Evolutionary conservation across 208 protist genomes (phyloP).

Genomic region (Zelonia costaricensis): DNA sequence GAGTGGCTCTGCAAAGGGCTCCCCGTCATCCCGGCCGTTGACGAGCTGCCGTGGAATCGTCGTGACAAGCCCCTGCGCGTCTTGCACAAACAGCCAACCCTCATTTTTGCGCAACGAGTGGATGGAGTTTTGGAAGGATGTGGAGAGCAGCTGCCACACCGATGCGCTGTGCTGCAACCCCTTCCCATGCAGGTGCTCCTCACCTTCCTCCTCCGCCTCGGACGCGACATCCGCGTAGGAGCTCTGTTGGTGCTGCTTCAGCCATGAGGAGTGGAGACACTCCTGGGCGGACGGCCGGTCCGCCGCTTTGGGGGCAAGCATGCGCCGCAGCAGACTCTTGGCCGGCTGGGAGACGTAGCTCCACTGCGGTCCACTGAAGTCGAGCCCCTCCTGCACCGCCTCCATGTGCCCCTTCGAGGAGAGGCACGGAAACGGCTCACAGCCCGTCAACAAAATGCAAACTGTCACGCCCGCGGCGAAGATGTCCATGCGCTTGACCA

Average conservation of each 20-base stretch:
- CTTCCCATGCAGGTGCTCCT: slow-evolving; percentile 14
- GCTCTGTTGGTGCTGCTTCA: slow-evolving; percentile 29
- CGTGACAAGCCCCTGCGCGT: slow-evolving; percentile 34
- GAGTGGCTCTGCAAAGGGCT: slow-evolving; percentile 6
- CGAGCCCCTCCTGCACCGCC: slow-evolving; percentile 36
- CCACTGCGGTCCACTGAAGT: slow-evolving; percentile 49
- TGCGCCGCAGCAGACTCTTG: slow-evolving; percentile 41
- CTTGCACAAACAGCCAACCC: slow-evolving; percentile 40
- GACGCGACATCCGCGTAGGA: slow-evolving; percentile 11
- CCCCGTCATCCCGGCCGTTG: slow-evolving; percentile 8
- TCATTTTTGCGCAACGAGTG: slow-evolving; percentile 43
- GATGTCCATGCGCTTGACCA: slow-evolving; percentile 63
- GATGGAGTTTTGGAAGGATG: slow-evolving; percentile 34
- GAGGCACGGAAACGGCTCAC: slow-evolving; percentile 49
- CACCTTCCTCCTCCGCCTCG: slow-evolving; percentile 13
- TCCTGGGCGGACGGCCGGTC: slow-evolving; percentile 50
- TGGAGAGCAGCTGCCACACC: slow-evolving; percentile 22
- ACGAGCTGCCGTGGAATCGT: slow-evolving; percentile 32
- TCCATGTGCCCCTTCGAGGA: slow-evolving; percentile 45
- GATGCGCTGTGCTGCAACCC: slow-evolving; percentile 18
- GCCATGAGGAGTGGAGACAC: slow-evolving; percentile 41
- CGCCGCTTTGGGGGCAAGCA: slow-evolving; percentile 38
- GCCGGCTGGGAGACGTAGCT: slow-evolving; percentile 44
- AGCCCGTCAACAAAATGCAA: slow-evolving; percentile 60
- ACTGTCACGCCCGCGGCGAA: slow-evolving; percentile 62